Conservation (phyloP, 306 rosid genomes). For the Leucaena leucocephala region DNA sequence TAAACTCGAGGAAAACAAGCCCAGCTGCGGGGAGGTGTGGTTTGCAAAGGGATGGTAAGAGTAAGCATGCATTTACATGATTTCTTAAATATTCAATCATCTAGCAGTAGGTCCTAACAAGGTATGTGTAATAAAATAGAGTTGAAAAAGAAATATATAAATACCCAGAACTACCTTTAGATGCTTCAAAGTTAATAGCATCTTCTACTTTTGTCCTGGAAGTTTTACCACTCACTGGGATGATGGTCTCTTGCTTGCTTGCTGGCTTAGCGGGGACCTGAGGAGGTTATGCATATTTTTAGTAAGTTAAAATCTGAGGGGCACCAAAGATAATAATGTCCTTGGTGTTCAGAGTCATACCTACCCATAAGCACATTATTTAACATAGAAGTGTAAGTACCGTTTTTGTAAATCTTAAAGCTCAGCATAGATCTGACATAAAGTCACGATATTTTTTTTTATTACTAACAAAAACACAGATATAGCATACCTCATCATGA, state of each 20-base stretch:
- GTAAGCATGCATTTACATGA: neutral
- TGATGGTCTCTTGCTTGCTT: conserved; percentile 27
- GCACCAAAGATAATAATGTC: neutral
- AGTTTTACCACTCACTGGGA: conserved; percentile 43
- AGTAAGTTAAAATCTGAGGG: conserved; percentile 30
- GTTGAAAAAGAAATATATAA: neutral
- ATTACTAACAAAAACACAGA: conserved; percentile 35
- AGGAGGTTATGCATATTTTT: conserved; percentile 28
- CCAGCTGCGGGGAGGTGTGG: neutral
- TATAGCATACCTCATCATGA: conserved; percentile 47
- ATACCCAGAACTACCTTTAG: conserved; percentile 50
- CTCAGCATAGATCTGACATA: neutral
- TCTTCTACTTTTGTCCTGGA: conserved; percentile 35
- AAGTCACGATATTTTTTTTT: neutral
- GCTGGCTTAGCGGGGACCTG: conserved; percentile 49
- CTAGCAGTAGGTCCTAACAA: neutral
- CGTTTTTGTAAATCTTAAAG: neutral
- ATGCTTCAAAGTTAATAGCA: conserved; percentile 23
- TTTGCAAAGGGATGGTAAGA: neutral
- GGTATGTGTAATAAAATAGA: neutral
- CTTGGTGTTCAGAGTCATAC: neutral
- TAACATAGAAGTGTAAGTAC: neutral
- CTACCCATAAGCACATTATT: neutral
- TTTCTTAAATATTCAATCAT: neutral
- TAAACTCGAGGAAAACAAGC: neutral